phyloP scores from a whole-genome alignment of 257 asterid genomes.

The Solanum ahanhuiri region DNA sequence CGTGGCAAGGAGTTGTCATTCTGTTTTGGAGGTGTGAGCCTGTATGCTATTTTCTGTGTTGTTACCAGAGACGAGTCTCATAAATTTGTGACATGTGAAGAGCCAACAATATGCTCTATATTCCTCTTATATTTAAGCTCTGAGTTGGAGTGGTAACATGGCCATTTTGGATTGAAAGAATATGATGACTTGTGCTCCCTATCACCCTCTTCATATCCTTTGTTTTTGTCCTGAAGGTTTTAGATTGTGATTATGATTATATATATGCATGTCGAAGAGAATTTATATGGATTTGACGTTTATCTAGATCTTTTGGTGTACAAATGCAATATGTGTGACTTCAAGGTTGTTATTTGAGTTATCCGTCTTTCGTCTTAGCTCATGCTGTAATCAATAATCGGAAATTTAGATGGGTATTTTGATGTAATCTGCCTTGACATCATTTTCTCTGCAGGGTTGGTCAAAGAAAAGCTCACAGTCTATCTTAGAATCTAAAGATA shows the following conservation, averaged over 20 bases:
- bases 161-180: background rate
- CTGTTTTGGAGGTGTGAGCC: constrained; percentile 52
- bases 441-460: constrained; percentile 43
- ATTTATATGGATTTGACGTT: background rate
- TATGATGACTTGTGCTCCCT: background rate
- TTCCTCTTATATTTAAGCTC: background rate
- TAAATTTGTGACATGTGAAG: background rate
- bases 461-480: constrained; percentile 27
- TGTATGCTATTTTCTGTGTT: constrained; percentile 15
- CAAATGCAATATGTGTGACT: background rate
- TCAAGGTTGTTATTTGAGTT: background rate
- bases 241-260: background rate
- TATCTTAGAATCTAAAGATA: constrained; percentile 25
- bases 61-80: background rate
- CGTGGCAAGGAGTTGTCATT: constrained; percentile 61
- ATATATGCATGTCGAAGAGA: background rate
- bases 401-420: background rate
- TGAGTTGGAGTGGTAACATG: background rate
- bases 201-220: background rate
- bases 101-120: background rate
- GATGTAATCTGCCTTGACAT: background rate
- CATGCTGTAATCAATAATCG: background rate
- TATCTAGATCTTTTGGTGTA: background rate
- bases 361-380: background rate
- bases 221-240: background rate